Base-by-base conservation (phyloP, 129 eudicot species). In the Apium graveolens region DNA sequence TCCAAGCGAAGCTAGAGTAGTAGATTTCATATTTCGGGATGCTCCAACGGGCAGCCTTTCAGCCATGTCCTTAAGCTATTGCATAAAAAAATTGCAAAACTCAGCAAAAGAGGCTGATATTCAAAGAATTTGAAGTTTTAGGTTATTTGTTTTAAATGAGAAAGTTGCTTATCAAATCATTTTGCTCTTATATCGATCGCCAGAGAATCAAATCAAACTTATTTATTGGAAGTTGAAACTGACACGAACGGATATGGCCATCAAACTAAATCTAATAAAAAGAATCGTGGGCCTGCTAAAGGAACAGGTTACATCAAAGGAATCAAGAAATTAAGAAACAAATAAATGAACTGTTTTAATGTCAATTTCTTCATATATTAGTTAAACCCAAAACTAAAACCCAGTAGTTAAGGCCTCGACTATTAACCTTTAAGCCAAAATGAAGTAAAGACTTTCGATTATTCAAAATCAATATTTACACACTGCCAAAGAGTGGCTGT, bases 21-120 rank as follows among this genome's bases (percentile, higher is more conserved):
- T 91, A 70, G 98, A 89, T 80, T 85, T 94, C 76, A 82, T 82
- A 81, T 81, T 89, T 77, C 91, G 86, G 48, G 93, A 80, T 70
- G 93, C 87, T 82, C 97, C 98, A 80, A 91, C 97, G 27, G 98
- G 98, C 85, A 91, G 82, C 86, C 97, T 86, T 83, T 94, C 97
- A 42, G 98, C 98, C 97, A 94, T 91, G 82, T 94, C 97, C 84
- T 94, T 94, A 80, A 94, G 85, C 98, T 94, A 77, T 81, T 42
- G 70, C 55, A 77, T 27, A 68, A 32, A 83, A 70, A 70, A 83
- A 6, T 7, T 82, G 77, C 32, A 87, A 45, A 37, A 77, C 26
- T 80, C 79, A 81, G 68, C 72, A 46, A 76, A 31, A 74, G 78
- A 74, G 49, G 66, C 49, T 13, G 73, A 31, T 5, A 27, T 69